Percentiles rank a stretch among this genome's conserved stretches.
Evolutionary conservation across 371 early-diverging fungal genomes (phyloP).

Genomic region (Mucor mucedo): DNA sequence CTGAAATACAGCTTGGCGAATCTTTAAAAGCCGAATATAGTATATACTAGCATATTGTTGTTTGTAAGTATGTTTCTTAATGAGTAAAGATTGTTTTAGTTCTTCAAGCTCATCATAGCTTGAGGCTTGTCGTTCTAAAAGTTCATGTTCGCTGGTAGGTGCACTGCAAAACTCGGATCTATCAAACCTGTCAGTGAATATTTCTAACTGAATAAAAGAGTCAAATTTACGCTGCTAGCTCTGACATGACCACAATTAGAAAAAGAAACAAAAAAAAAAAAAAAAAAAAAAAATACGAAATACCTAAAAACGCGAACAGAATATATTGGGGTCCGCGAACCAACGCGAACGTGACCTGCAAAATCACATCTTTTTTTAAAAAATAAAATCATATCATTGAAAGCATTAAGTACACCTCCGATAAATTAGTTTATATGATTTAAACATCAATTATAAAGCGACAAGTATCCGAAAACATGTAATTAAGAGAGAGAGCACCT

Average conservation of each 20-base stretch:
- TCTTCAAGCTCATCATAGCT: constrained; percentile 40
- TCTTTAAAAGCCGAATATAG: constrained; percentile 70
- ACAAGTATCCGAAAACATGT: too few species aligned
- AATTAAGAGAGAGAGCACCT: too few species aligned
- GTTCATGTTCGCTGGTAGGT: constrained; percentile 12
- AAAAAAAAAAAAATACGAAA: neutral
- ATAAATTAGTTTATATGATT: too few species aligned
- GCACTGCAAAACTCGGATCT: constrained; percentile 22
- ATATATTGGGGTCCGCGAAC: neutral
- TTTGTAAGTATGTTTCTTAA: constrained; percentile 63
- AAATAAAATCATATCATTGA: too few species aligned
- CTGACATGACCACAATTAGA: neutral
- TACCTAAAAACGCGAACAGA: neutral
- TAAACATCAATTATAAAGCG: too few species aligned
- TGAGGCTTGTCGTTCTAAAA: constrained; percentile 29
- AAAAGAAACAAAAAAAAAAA: neutral
- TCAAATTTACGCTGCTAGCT: neutral
- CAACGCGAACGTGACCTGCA: neutral
- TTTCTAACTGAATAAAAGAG: neutral
- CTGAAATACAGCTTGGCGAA: constrained; percentile 61
- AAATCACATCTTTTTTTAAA: too few species aligned
- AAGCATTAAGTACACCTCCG: too few species aligned
- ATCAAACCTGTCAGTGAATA: neutral
- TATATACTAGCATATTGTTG: constrained; percentile 90
- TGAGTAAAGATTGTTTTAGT: constrained; percentile 48